Conservation (phyloP, 1,139 yeast species). For the Taphrina flavorubra region DNA sequence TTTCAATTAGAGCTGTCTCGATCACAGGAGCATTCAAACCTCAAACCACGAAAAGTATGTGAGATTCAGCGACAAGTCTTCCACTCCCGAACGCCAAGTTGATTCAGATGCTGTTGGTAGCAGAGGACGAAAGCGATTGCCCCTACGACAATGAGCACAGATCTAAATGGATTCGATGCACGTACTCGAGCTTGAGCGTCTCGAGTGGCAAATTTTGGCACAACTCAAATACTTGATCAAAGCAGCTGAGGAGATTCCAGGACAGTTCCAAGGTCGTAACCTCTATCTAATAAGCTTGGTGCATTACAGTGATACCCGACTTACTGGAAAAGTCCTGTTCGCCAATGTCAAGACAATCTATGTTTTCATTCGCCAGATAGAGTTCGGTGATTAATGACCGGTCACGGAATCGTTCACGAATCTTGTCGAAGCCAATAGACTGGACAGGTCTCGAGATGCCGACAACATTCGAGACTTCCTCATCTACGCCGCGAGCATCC, state of each 20-base stretch:
- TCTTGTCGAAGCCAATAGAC: conserved; percentile 28
- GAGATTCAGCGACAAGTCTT: conserved; percentile 9
- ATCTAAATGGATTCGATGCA: neutral
- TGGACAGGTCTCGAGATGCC: conserved; percentile 25
- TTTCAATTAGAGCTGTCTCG: neutral
- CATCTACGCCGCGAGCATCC: neutral
- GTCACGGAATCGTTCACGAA: conserved; percentile 18
- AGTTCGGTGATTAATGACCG: conserved; percentile 5
- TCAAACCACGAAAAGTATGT: neutral
- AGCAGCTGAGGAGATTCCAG: conserved; percentile 20
- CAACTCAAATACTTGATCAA: conserved; percentile 4
- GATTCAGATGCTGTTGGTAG: too few relatives aligned
- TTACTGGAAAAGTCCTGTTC: conserved; percentile 3
- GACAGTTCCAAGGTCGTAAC: conserved; percentile 23
- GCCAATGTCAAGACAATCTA: conserved; percentile 9
- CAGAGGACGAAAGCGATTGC: conserved; percentile 20
- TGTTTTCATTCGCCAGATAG: neutral
- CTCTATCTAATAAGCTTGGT: neutral
- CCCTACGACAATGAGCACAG: conserved; percentile 1
- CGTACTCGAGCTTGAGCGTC: conserved; percentile 34
- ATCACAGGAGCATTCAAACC: neutral
- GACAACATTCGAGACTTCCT: conserved; percentile 3
- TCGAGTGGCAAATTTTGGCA: neutral
- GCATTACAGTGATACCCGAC: neutral
- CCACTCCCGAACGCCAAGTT: neutral